Conservation (phyloP, 2,329 filamentous ascomycete genomes). For the Aspergillus sergii region DNA sequence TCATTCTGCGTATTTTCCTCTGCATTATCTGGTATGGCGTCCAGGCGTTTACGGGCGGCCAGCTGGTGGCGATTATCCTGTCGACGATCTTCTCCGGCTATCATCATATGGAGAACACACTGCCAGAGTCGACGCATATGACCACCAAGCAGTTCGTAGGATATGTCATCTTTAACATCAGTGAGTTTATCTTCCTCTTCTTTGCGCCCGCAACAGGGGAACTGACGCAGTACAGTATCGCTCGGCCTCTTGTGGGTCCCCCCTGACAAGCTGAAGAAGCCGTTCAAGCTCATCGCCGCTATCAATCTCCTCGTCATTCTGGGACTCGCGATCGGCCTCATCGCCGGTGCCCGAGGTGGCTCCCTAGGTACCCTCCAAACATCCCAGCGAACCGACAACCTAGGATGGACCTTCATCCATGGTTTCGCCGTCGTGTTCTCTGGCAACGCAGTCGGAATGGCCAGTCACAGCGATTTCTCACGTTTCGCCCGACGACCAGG, state of each 20-base stretch:
- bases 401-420: neutral
- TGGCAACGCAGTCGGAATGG: neutral
- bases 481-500: conserved; percentile 45
- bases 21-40: conserved; percentile 15
- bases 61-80: conserved; percentile 10
- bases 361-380: neutral
- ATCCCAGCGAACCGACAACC: neutral
- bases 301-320: neutral
- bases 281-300: neutral
- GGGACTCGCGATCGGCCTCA: neutral
- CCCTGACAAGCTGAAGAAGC: neutral
- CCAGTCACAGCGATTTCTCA: conserved; percentile 51
- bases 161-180: neutral
- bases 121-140: neutral
- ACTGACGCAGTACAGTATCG: neutral
- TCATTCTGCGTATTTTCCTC: conserved; percentile 12
- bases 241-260: neutral
- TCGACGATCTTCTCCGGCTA: conserved; percentile 11
- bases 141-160: neutral
- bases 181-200: neutral
- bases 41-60: conserved; percentile 14
- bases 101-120: conserved; percentile 12
- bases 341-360: neutral
- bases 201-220: too few species aligned
- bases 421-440: neutral